phyloP scores from a whole-genome alignment of 2,329 filamentous ascomycete genomes.

The Apiospora marii region DNA sequence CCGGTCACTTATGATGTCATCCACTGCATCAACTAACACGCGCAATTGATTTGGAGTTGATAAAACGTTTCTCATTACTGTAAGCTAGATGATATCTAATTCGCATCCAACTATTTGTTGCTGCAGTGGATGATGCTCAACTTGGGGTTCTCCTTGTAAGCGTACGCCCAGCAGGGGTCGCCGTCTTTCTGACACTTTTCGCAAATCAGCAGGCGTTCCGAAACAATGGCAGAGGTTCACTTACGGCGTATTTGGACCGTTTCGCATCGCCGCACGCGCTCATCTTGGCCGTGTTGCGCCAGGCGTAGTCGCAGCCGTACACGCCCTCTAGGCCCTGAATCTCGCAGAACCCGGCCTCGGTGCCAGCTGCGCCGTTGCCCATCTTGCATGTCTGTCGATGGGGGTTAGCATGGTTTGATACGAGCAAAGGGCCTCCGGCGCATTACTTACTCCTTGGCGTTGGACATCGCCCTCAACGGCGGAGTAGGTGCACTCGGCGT shows the following conservation, averaged over 20 bases:
- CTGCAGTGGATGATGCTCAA: conserved; percentile 12
- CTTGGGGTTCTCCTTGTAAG: background rate
- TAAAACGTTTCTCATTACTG: background rate
- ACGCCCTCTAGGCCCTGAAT: background rate
- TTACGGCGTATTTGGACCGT: conserved; percentile 22
- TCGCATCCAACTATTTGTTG: background rate
- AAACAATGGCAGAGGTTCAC: background rate
- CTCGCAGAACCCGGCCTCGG: conserved; percentile 1
- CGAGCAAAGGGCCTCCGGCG: too few relatives aligned
- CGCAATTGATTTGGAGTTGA: background rate
- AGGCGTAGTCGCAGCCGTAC: conserved; percentile 22
- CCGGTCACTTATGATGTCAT: background rate
- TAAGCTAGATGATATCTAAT: background rate
- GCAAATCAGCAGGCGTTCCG: background rate
- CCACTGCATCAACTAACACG: background rate
- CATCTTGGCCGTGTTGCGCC: conserved; percentile 7
- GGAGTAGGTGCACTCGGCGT: conserved; percentile 16
- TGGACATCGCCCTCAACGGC: background rate
- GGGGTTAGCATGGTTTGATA: background rate
- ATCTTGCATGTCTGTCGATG: conserved; percentile 2
- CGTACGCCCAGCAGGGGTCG: conserved; percentile 19
- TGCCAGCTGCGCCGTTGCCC: background rate
- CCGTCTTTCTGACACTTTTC: conserved; percentile 15
- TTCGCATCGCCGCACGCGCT: conserved; percentile 11
- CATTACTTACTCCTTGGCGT: background rate